Conservation (phyloP, 179 eudicot species). For the Actinidia chinensis region DNA sequence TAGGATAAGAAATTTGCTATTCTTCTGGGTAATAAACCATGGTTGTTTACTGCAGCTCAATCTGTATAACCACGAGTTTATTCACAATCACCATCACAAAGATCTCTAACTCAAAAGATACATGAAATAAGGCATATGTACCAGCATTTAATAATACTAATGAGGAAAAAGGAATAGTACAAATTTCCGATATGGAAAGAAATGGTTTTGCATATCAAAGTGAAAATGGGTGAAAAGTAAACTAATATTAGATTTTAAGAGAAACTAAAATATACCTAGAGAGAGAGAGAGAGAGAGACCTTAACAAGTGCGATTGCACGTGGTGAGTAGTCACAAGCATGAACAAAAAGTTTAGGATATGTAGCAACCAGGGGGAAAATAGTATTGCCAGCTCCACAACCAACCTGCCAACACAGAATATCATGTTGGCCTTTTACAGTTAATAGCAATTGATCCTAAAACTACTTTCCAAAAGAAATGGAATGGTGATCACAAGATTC, state of each 20-base stretch:
- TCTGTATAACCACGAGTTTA: constrained; percentile 3
- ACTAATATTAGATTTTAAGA: background rate
- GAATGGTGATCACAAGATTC: background rate
- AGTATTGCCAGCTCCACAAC: constrained; percentile 92
- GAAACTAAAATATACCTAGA: background rate
- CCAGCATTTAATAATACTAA: background rate
- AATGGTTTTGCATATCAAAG: background rate
- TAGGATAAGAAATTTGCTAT: background rate
- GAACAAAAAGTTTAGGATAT: constrained; percentile 66
- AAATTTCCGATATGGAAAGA: background rate
- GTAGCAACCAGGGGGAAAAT: constrained; percentile 69
- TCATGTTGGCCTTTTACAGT: background rate
- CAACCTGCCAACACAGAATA: constrained; percentile 47
- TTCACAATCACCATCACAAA: constrained; percentile 2
- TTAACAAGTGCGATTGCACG: constrained; percentile 71
- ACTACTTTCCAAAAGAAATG: background rate
- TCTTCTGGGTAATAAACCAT: background rate
- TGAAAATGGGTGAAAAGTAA: background rate
- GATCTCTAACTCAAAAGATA: background rate
- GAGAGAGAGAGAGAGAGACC: constrained; percentile 38
- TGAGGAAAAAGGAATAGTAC: background rate
- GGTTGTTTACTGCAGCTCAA: background rate
- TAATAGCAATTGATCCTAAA: background rate
- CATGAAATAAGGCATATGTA: background rate
- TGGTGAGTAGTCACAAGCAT: constrained; percentile 83